These are phyloP conservation scores for Globisporangium cystogenes DNA, from an alignment of 352 stramenopile genomes.

Conservation along the genomic window DNA sequence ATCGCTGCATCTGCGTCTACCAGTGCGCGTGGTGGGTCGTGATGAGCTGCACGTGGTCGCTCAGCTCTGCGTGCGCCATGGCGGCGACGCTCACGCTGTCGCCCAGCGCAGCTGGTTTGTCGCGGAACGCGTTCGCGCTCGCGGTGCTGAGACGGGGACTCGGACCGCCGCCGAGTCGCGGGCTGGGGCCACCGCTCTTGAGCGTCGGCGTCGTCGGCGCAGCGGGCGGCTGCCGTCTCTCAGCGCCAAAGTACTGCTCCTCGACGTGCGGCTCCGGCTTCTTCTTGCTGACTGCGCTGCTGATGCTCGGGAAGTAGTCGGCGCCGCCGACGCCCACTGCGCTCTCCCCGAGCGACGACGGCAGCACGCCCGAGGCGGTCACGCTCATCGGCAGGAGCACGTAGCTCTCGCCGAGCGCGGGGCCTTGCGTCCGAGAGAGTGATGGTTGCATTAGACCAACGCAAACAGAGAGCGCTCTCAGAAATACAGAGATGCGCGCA, in stretches of 20 bases:
- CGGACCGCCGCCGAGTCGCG: conserved; percentile 10
- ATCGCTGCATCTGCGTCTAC: conserved; percentile 13
- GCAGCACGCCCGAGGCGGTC: conserved; percentile 46
- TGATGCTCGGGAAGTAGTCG: conserved; percentile 14
- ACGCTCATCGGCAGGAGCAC: conserved; percentile 67
- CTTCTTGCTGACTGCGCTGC: conserved; percentile 2
- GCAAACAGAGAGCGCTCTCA: background rate
- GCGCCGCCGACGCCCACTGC: conserved; percentile 7
- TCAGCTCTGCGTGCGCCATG: conserved; percentile 62
- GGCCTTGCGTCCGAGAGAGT: background rate
- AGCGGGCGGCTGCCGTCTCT: conserved; percentile 14
- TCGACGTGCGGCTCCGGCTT: conserved; percentile 9
- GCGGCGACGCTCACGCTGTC: conserved; percentile 61
- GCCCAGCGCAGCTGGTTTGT: conserved; percentile 22
- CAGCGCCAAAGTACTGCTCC: conserved; percentile 20
- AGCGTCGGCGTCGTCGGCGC: background rate
- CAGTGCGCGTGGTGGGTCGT: conserved; percentile 67
- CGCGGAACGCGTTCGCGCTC: conserved; percentile 16
- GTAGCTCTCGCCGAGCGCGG: conserved; percentile 64
- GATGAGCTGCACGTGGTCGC: conserved; percentile 65
- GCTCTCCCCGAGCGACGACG: conserved; percentile 25
- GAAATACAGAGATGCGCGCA: conserved; percentile 8
- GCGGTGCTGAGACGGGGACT: conserved; percentile 17
- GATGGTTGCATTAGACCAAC: background rate
- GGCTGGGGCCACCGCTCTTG: background rate